phyloP scores from a whole-genome alignment of 495 filamentous ascomycete genomes.

The Penicillium bialowiezense region DNA sequence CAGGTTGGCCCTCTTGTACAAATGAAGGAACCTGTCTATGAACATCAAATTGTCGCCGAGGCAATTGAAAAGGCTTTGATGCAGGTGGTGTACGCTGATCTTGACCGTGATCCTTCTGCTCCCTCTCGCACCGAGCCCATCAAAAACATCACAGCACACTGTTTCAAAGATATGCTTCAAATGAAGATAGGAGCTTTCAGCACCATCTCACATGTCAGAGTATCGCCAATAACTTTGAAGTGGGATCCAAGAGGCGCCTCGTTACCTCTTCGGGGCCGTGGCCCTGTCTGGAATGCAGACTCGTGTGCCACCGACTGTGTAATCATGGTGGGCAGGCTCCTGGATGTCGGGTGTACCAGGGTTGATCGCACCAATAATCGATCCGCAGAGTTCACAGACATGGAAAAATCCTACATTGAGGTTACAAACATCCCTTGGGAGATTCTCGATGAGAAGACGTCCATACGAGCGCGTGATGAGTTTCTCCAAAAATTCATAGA shows the following conservation, averaged over 20 bases:
- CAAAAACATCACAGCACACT: conserved; percentile 15
- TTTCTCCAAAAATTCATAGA: conserved; percentile 15
- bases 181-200: conserved; percentile 15
- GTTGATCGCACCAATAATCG: conserved; percentile 26
- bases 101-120: conserved; percentile 29
- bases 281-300: conserved; percentile 19
- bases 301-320: conserved; percentile 31
- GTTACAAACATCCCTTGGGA: conserved; percentile 35
- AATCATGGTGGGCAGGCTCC: conserved; percentile 34
- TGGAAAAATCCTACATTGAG: conserved; percentile 34
- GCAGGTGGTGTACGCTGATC: conserved; percentile 24
- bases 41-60: conserved; percentile 12
- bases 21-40: not conserved
- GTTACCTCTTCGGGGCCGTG: conserved; percentile 29
- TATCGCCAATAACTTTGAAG: conserved; percentile 8
- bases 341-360: conserved; percentile 37
- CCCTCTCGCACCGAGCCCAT: conserved; percentile 1
- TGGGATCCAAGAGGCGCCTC: conserved; percentile 16
- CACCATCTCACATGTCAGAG: conserved; percentile 12
- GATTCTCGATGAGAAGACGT: conserved; percentile 10
- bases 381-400: conserved; percentile 10
- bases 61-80: conserved; percentile 28
- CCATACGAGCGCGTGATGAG: conserved; percentile 16
- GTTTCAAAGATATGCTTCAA: conserved; percentile 10
- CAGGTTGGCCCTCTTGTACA: not conserved